Conservation (phyloP, 805 yeast species). For the Pichia pseudocactophila region DNA sequence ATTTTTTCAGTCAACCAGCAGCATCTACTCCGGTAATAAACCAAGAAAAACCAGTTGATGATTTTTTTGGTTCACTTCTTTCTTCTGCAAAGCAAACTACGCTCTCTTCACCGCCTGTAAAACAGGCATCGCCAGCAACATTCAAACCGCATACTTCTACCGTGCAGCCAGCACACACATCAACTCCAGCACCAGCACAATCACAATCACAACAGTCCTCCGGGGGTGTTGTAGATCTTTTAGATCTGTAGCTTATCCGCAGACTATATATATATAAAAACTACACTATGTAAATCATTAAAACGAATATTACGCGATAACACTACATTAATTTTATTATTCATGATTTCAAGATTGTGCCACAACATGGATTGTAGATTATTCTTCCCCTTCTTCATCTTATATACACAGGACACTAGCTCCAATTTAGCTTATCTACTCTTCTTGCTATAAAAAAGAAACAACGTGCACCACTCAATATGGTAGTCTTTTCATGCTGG, state of each 20-base stretch:
- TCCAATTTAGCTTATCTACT: no score
- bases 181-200: background rate
- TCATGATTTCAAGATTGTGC: no score
- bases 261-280: no score
- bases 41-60: conserved; percentile 34
- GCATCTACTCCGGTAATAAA: conserved; percentile 29
- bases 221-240: conserved; percentile 6
- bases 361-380: no score
- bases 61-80: conserved; percentile 67
- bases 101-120: no score
- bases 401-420: no score
- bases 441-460: background rate
- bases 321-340: no score
- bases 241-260: conserved; percentile 6
- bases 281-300: background rate
- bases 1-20: conserved; percentile 4
- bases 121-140: no score
- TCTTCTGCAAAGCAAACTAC: conserved; percentile 47
- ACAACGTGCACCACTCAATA: conserved; percentile 13
- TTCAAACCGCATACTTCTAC: conserved; percentile 1
- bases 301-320: background rate
- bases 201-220: conserved; percentile 1
- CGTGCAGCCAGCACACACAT: background rate
- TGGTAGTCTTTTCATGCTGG: conserved; percentile 80
- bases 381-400: no score